Evolutionary conservation across 2,329 filamentous ascomycete species (phyloP), one percentile per base, ranked within the genome.

Genomic region (Cadophora sp.): DNA sequence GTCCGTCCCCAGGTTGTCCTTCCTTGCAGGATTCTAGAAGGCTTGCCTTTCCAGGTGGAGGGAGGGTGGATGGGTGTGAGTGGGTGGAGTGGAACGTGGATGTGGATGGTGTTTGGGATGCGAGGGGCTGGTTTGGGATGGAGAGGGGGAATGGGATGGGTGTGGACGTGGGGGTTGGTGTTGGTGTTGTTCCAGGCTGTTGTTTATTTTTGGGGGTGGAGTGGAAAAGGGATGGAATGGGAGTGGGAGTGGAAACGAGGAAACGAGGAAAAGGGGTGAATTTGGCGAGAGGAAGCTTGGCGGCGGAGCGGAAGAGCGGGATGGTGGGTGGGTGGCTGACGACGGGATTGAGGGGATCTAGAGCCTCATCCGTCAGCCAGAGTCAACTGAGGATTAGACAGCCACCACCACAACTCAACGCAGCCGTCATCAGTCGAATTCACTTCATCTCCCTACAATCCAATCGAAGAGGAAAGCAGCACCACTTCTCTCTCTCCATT

Each of bases 11-110:
- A n/a, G n/a, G 47, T 50, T 20, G 20, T 6, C 24, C 8, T 60
- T 60, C 41, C 48, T n/a, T 63, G 47, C 47, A 63, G 60, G 30
- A 27, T 63, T 51, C 47, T 56, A 24, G 60, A 63, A 63, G 60
- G 59, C 22, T 48, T 45, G 9, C 9, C 27, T 24, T 33, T 45
- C 24, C 27, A 30, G 36, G 41, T 59, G 56, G 36, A 43, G 55
- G 39, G 30, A 22, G 55, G 55, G 18, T 5, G 51, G 51, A 33
- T 56, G 9, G 8, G 36, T 58, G 11, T 27, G 2, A n/a, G 36
- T 16, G 56, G 41, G 33, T 36, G 27, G 22, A 11, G 41, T 27
- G 24, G n/a, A n/a, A 14, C 13, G 20, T 62, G 47, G 47, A n/a
- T 14, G 11, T 60, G 39, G 36, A 47, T 33, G 24, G 13, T 16